phyloP scores from a whole-genome alignment of 2,329 filamentous ascomycete genomes.

The Periglandula ipomoeae region DNA sequence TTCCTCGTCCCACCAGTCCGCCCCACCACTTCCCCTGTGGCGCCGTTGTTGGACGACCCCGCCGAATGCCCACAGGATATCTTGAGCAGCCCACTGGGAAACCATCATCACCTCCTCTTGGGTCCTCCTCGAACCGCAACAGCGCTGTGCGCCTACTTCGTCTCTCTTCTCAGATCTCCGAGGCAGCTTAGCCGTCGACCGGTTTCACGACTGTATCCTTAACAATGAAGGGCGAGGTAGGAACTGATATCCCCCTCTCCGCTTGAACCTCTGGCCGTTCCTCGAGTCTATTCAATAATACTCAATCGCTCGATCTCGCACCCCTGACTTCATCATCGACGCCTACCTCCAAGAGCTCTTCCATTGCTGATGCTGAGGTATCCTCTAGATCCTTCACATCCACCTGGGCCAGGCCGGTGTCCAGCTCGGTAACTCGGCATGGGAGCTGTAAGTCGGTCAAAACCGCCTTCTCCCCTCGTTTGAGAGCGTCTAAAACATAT shows the following conservation, averaged over 20 bases:
- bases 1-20: not conserved
- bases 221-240: slow-evolving; percentile 46
- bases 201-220: slow-evolving; percentile 13
- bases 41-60: slow-evolving; percentile 6
- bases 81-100: slow-evolving; percentile 12
- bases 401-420: slow-evolving; percentile 61
- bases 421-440: slow-evolving; percentile 67
- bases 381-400: slow-evolving; percentile 49
- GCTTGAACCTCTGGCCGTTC: not conserved
- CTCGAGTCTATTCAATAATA: not conserved
- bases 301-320: not conserved
- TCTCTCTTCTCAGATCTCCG: slow-evolving; percentile 3
- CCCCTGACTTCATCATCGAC: not conserved
- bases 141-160: slow-evolving; percentile 27
- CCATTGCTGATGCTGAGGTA: slow-evolving; percentile 10
- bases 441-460: slow-evolving; percentile 57
- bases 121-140: slow-evolving; percentile 13
- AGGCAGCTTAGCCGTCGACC: slow-evolving; percentile 10
- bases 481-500: slow-evolving; percentile 1
- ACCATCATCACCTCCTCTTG: slow-evolving; percentile 23
- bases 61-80: slow-evolving; percentile 1
- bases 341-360: not conserved
- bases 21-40: slow-evolving; percentile 5
- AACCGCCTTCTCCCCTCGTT: slow-evolving; percentile 9
- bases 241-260: slow-evolving; percentile 15